Conservation (phyloP, 2,329 filamentous ascomycete genomes). For the Colletotrichum lentis region DNA sequence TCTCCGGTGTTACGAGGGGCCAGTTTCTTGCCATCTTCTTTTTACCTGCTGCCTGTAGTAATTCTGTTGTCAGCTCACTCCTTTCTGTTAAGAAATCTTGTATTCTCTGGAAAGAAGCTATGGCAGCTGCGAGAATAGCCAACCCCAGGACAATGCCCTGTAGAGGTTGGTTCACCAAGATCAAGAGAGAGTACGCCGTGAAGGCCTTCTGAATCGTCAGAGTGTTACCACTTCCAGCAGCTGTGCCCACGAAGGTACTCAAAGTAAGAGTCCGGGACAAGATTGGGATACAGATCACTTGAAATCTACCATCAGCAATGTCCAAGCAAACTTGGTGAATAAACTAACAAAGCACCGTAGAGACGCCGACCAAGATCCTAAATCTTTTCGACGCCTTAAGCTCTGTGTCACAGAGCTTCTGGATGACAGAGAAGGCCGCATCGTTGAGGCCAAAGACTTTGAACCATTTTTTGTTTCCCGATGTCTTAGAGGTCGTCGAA, state of each 20-base stretch:
- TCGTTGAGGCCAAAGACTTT: conserved; percentile 59
- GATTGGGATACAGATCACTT: conserved; percentile 38
- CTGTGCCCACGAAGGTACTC: conserved; percentile 38
- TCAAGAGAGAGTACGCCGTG: conserved; percentile 39
- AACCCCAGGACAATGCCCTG: conserved; percentile 40
- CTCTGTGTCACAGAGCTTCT: conserved; percentile 39
- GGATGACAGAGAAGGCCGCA: conserved; percentile 45
- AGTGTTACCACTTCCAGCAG: conserved; percentile 12
- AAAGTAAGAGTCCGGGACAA: conserved; percentile 41
- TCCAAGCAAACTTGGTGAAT: conserved; percentile 1
- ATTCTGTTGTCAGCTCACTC: conserved; percentile 37
- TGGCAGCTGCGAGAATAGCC: conserved; percentile 36
- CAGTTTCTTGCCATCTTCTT: not conserved
- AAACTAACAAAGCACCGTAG: conserved; percentile 36
- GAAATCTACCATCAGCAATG: not conserved
- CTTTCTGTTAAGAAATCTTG: conserved; percentile 41
- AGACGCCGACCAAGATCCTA: conserved; percentile 38
- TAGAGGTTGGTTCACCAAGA: conserved; percentile 41
- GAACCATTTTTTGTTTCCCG: conserved; percentile 60
- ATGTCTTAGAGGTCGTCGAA: conserved; percentile 56
- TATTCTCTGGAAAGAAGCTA: conserved; percentile 42
- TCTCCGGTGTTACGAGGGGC: not conserved
- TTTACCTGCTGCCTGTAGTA: not conserved
- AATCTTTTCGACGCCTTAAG: conserved; percentile 41
- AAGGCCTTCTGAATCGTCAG: conserved; percentile 39